These are phyloP conservation scores for Rhizoclosmatium globosum DNA, from an alignment of 192 early-diverging fungal genomes.

Conservation along the genomic window DNA sequence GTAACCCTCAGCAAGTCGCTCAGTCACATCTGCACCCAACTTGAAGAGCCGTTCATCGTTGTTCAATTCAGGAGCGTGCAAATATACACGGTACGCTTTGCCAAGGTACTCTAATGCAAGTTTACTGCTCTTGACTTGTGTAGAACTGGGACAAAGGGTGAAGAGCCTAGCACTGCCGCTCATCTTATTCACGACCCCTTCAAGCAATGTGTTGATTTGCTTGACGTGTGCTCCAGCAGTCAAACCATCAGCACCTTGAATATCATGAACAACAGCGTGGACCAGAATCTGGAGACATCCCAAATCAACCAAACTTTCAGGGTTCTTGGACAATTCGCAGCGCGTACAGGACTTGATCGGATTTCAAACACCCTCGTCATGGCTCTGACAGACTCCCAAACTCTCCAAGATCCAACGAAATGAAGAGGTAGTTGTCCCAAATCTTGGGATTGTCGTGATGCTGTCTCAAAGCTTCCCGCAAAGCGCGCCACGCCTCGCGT, in stretches of 20 bases:
- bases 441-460: conserved; percentile 88
- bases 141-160: conserved; percentile 81
- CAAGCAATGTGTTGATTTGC: conserved; percentile 66
- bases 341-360: conserved; percentile 70
- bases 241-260: conserved; percentile 11
- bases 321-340: conserved; percentile 51
- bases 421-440: conserved; percentile 92
- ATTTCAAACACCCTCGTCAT: conserved; percentile 84
- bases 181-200: conserved; percentile 77
- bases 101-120: conserved; percentile 80
- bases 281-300: conserved; percentile 82
- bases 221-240: conserved; percentile 62
- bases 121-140: conserved; percentile 11
- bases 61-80: conserved; percentile 78
- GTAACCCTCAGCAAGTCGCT: conserved; percentile 84
- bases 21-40: conserved; percentile 69
- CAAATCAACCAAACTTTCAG: conserved; percentile 70
- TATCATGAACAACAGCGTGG: conserved; percentile 57
- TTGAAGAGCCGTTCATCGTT: conserved; percentile 77
- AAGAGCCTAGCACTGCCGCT: conserved; percentile 79
- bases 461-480: conserved; percentile 82
- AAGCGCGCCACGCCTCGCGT: conserved; percentile 81
- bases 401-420: conserved; percentile 78
- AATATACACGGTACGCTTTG: conserved; percentile 85
- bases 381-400: conserved; percentile 86